A percentile compares a stretch with the other conserved stretches of the same genome.
phyloP scores from a whole-genome alignment of 345 rosid genomes.

The Bruguiera sexangula region DNA sequence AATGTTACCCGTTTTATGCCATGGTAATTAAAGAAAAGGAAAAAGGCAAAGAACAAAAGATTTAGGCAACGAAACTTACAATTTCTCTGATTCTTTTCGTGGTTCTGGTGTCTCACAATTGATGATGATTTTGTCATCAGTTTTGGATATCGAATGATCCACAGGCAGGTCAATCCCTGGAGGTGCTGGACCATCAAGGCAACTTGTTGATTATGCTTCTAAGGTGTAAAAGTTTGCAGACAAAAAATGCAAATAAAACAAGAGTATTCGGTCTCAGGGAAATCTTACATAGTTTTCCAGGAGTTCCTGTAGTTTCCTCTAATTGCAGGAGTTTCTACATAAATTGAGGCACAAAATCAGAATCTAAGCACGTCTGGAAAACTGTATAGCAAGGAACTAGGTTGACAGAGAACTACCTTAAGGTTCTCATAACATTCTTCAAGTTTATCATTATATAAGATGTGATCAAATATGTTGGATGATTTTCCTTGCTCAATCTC shows the following conservation, averaged over 20 bases:
- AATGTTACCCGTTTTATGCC: too few relatives aligned
- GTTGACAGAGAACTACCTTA: conserved; percentile 47
- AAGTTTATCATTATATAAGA: conserved; percentile 65
- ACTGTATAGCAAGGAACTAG: neutral
- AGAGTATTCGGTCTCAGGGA: neutral
- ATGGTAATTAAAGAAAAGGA: neutral
- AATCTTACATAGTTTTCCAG: conserved; percentile 59
- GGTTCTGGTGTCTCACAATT: conserved; percentile 35
- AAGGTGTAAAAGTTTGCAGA: neutral
- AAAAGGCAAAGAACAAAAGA: neutral
- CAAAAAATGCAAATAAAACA: neutral
- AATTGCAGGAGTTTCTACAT: conserved; percentile 13
- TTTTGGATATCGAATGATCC: conserved; percentile 44
- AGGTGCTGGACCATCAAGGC: conserved; percentile 42
- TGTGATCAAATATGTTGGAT: conserved; percentile 66
- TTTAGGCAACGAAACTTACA: conserved; percentile 36
- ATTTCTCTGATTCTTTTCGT: conserved; percentile 43
- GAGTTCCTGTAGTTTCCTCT: conserved; percentile 32
- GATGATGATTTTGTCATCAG: conserved; percentile 48
- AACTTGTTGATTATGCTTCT: conserved; percentile 13
- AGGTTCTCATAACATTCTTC: conserved; percentile 75
- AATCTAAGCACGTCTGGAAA: conserved; percentile 1
- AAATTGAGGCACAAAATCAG: conserved; percentile 7
- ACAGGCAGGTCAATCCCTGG: conserved; percentile 50
- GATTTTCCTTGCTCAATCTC: conserved; percentile 78